Base-by-base conservation (phyloP, 2,329 filamentous ascomycete genomes). In the Sporothrix brunneoviolacea region DNA sequence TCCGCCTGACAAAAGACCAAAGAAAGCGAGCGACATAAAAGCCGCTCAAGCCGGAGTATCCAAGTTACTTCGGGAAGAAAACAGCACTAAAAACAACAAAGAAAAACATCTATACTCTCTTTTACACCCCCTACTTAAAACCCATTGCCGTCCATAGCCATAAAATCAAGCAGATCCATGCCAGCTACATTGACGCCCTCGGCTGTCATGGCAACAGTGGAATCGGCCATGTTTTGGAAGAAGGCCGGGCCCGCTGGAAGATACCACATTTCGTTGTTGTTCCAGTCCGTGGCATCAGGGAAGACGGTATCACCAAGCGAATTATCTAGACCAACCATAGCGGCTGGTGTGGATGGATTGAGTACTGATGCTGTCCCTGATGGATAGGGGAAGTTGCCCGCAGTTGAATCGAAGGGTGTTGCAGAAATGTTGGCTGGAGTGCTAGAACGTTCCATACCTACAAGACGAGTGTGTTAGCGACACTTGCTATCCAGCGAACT, bases 111-210 rank as follows among this genome's bases (percentile, higher is more conserved):
- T n/a, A n/a, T 30, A 30, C 13, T 30, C 13, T 30, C 28, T 30
- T 30, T 13, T 30, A 30, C 13, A 8, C 13, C 28, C 13, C 28
- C n/a, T n/a, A 37, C 4, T 21, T 13, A 3, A 15, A 27, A 32
- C 9, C 24, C 24, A 10, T 36, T 19, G 10, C 36, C 19, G 7
- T 49, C 53, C 51, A 83, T 79, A 8, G 79, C 76, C 80, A 84
- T 83, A 56, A 81, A 84, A 60, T 86, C 82, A 13, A 86, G 71
- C 58, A 86, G 61, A 60, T 86, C 82, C 28, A 84, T 70, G 0
- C 82, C 82, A 9, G 80, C 81, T 3, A 85, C 77, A 57, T 83
- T 83, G 44, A 84, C 77, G 24, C 81, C 81, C 57, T 84, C 81
- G 8, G 81, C 78, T 3, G 80, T 84, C 77, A 84, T 83, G 38